Conservation (phyloP, 306 rosid species). For the Cicer arietinum region DNA sequence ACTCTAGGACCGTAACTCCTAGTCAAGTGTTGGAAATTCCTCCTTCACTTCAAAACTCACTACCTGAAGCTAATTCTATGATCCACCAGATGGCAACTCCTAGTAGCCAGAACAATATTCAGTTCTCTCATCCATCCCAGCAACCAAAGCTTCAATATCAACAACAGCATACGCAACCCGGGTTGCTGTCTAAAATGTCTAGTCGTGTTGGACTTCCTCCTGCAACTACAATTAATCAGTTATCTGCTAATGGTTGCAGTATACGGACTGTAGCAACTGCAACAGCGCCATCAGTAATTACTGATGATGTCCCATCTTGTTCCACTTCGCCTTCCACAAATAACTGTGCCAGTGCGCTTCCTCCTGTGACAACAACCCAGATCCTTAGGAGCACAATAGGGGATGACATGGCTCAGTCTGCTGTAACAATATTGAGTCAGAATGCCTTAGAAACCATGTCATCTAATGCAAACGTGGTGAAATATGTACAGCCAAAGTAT, state of each 20-base stretch:
- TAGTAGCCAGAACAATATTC: constrained; percentile 54
- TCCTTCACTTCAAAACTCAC: constrained; percentile 51
- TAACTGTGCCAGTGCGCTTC: constrained; percentile 67
- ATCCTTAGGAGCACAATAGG: constrained; percentile 54
- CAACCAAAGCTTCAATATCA: constrained; percentile 78
- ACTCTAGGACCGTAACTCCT: constrained; percentile 56
- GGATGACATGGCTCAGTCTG: constrained; percentile 86
- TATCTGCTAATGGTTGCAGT: constrained; percentile 58
- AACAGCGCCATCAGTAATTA: constrained; percentile 76
- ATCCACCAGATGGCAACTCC: constrained; percentile 62
- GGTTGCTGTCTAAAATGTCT: constrained; percentile 59
- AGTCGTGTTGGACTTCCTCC: constrained; percentile 59
- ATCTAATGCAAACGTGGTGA: constrained; percentile 60
- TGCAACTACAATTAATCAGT: constrained; percentile 56
- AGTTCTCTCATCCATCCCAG: constrained; percentile 59
- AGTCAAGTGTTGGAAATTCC: constrained; percentile 68
- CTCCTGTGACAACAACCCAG: constrained; percentile 56
- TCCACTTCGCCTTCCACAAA: constrained; percentile 95
- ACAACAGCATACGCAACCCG: constrained; percentile 47
- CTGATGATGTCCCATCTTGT: constrained; percentile 90
- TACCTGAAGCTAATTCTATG: constrained; percentile 55
- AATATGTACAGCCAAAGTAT: constrained; percentile 67
- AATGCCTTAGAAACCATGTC: constrained; percentile 63
- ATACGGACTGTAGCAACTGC: constrained; percentile 59
- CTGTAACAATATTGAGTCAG: constrained; percentile 65